These are phyloP conservation scores for Flaveria bidentis DNA, from an alignment of 129 eudicot genomes.

Conservation along the genomic window DNA sequence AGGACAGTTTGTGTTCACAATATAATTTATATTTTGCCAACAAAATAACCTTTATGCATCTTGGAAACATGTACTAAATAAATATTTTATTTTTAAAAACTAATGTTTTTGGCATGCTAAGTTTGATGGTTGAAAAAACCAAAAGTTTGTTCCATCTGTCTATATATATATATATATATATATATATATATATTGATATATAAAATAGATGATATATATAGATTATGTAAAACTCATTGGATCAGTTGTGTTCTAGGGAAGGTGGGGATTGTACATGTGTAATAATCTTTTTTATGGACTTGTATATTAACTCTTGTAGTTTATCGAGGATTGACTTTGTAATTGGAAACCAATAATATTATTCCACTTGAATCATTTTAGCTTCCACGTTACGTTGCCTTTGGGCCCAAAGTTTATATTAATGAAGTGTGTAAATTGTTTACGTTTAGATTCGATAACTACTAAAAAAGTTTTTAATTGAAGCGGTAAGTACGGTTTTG, in stretches of 20 bases:
- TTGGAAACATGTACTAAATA: neutral
- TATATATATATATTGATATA: neutral
- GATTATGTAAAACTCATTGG: neutral
- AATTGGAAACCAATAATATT: neutral
- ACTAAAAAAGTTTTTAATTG: too few species aligned
- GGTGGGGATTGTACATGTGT: neutral
- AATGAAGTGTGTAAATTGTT: neutral
- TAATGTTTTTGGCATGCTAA: neutral
- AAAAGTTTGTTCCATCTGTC: neutral
- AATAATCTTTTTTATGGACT: neutral
- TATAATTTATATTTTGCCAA: neutral
- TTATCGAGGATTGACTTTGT: neutral
- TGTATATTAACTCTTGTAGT: neutral
- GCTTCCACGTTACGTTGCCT: slow-evolving; percentile 18
- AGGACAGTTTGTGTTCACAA: neutral
- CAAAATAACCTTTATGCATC: neutral
- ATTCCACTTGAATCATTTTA: neutral
- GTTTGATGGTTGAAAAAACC: neutral
- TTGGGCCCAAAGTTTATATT: neutral
- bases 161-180: too few species aligned
- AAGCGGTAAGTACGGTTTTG: too few species aligned
- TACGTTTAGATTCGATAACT: too few species aligned
- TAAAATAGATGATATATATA: neutral
- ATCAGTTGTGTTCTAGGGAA: neutral
- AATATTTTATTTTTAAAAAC: too few species aligned